phyloP scores from a whole-genome alignment of 1,139 yeast genomes.

The Blastobotrys aristatus region DNA sequence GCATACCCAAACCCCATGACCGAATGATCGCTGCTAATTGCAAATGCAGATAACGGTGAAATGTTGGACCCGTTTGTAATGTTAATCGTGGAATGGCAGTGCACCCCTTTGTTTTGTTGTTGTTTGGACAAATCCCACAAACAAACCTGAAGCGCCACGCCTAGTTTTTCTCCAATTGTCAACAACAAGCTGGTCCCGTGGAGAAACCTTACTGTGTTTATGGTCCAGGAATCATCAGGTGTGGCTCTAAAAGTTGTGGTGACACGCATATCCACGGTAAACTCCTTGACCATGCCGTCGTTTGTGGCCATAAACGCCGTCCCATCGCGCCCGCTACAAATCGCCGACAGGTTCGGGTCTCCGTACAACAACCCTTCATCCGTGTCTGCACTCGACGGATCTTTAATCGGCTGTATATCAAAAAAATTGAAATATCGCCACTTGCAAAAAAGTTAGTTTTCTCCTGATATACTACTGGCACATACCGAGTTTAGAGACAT shows the following conservation, averaged over 20 bases:
- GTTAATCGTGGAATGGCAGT: conserved; percentile 40
- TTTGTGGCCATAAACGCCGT: conserved; percentile 57
- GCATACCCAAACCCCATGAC: conserved; percentile 80
- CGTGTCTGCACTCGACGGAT: conserved; percentile 63
- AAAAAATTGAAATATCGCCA: conserved; percentile 92
- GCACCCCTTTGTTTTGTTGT: conserved; percentile 31
- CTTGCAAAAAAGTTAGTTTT: conserved; percentile 21
- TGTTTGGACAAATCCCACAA: conserved; percentile 59
- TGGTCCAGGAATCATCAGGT: conserved; percentile 46
- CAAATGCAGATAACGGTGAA: conserved; percentile 67
- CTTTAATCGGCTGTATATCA: conserved; percentile 76
- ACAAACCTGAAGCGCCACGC: conserved; percentile 60
- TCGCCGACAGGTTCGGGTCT: conserved; percentile 64
- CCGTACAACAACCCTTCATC: conserved; percentile 59
- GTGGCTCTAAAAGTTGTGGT: conserved; percentile 49
- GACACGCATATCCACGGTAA: conserved; percentile 47
- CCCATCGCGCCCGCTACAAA: conserved; percentile 43
- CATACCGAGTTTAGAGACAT: conserved; percentile 24
- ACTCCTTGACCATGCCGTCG: conserved; percentile 52
- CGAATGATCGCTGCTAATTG: conserved; percentile 51
- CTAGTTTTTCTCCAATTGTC: conserved; percentile 67
- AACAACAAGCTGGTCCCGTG: conserved; percentile 49
- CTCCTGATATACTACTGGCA: neutral
- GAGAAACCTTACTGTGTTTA: conserved; percentile 51
- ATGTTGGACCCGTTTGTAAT: conserved; percentile 56